Conservation (phyloP, 2,329 filamentous ascomycete species). For the Acrodontium crateriforme region DNA sequence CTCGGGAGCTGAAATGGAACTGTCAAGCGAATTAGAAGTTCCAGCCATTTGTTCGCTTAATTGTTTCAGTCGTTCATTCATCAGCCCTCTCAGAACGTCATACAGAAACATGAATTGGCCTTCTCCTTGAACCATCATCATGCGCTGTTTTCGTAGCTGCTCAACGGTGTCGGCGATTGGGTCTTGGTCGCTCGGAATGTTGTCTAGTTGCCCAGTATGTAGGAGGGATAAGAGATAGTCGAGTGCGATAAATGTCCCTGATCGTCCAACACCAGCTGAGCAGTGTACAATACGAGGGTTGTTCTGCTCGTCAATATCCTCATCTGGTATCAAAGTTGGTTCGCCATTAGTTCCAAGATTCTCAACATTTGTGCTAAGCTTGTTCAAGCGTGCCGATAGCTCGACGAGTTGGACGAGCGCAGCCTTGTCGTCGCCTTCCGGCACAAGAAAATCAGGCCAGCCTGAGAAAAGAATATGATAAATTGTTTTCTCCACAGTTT, state of each 20-base stretch:
- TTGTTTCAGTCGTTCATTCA: no score
- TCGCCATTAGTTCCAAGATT: not conserved
- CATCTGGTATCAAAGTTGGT: no score
- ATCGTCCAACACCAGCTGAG: conserved; percentile 86
- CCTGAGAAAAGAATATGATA: conserved; percentile 76
- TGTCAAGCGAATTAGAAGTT: no score
- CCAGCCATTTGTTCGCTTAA: no score
- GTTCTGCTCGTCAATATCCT: conserved; percentile 9
- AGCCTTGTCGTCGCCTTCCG: conserved; percentile 51
- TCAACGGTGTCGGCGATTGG: conserved; percentile 70
- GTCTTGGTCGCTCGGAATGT: conserved; percentile 40
- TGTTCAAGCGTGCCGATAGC: conserved; percentile 47
- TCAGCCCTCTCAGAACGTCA: conserved; percentile 60
- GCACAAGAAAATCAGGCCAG: conserved; percentile 86
- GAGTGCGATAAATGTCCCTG: conserved; percentile 91
- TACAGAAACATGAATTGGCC: conserved; percentile 80
- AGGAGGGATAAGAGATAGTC: conserved; percentile 80
- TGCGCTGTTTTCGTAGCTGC: conserved; percentile 67
- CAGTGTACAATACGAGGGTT: conserved; percentile 60
- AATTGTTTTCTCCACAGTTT: conserved; percentile 46
- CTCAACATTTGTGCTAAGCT: conserved; percentile 18
- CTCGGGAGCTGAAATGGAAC: no score
- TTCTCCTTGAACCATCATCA: conserved; percentile 90
- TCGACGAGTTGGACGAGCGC: conserved; percentile 57
- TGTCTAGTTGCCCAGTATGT: conserved; percentile 53